Evolutionary conservation across 306 rosid genomes (phyloP).

Genomic region (Hippophae rhamnoides): DNA sequence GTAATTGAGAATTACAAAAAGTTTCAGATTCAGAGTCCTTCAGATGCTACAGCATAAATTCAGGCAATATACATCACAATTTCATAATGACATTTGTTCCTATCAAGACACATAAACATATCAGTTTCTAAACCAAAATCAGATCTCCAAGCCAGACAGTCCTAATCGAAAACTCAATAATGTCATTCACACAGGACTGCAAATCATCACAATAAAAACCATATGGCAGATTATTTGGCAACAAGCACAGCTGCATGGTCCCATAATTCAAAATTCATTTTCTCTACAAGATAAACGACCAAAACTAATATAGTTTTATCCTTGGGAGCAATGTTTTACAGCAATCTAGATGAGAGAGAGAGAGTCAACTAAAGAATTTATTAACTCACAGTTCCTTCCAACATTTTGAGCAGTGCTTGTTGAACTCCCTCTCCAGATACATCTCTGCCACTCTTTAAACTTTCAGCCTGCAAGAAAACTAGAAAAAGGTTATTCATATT

Average conservation of each 20-base stretch:
- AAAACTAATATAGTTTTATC: background rate
- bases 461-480: slow-evolving; percentile 37
- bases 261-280: background rate
- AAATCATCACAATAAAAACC: background rate
- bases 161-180: too few species aligned
- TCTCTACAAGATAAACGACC: background rate
- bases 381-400: slow-evolving; percentile 64
- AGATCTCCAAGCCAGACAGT: too few species aligned
- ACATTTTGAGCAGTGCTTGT: slow-evolving; percentile 69
- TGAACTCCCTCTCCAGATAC: slow-evolving; percentile 81
- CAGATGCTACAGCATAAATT: too few species aligned
- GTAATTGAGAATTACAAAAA: background rate
- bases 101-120: too few species aligned
- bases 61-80: too few species aligned
- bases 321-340: background rate
- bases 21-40: too few species aligned
- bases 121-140: too few species aligned
- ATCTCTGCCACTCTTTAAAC: slow-evolving; percentile 56
- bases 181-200: background rate
- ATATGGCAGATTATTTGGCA: too few species aligned
- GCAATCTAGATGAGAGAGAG: background rate
- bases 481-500: background rate
- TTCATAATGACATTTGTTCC: too few species aligned
- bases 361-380: slow-evolving; percentile 6
- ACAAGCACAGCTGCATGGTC: too few species aligned